Evolutionary conservation across 495 filamentous ascomycete species (phyloP), one percentile per base, ranked within the genome.

Genomic region (Cladorrhinum samala): DNA sequence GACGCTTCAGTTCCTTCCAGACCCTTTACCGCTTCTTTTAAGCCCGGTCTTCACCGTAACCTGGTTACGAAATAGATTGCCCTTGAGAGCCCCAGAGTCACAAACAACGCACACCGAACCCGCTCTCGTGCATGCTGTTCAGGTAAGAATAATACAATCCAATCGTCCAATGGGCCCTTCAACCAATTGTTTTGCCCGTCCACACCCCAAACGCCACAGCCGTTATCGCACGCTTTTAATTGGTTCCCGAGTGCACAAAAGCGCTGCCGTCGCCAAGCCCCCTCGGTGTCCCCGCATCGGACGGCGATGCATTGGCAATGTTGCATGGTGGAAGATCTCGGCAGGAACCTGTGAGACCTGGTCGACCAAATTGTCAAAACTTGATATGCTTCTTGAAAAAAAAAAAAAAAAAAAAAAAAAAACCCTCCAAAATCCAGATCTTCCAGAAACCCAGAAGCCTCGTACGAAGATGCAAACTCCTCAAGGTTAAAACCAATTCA

Each of bases 71-170:
- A 30, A 48, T 48, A 27, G 45, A 27, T 48, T 36, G 20, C 30
- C 30, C 25, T 17, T 21, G 30, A 18, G 17, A 18, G 30, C 20
- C 18, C 46, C 30, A n/a, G 46, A 17, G 11, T 25, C 21, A 16
- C 48, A 23, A 27, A n/a, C 17, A n/a, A 30, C 36, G 27, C 36
- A 23, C 48, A 23, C 17, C 30, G 14, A 17, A 41, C 18, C 37
- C 19, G 18, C 48, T 41, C 42, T 13, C 16, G 36, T 14, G 11
- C 5, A 2, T 16, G 23, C 21, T 16, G 16, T 9, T 53, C 50
- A 52, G 40, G 48, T 56, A 56, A 56, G 33, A 53, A 56, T 46
- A 52, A 46, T 42, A 41, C 54, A 56, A 56, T 56, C 33, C 49
- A 33, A 56, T 56, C 49, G 23, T 13, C 54, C 41, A 56, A 56